Percentiles rank a stretch among this genome's conserved stretches.
These are phyloP conservation scores for Betula pendula DNA, from an alignment of 306 rosid genomes.

Conservation along the genomic window DNA sequence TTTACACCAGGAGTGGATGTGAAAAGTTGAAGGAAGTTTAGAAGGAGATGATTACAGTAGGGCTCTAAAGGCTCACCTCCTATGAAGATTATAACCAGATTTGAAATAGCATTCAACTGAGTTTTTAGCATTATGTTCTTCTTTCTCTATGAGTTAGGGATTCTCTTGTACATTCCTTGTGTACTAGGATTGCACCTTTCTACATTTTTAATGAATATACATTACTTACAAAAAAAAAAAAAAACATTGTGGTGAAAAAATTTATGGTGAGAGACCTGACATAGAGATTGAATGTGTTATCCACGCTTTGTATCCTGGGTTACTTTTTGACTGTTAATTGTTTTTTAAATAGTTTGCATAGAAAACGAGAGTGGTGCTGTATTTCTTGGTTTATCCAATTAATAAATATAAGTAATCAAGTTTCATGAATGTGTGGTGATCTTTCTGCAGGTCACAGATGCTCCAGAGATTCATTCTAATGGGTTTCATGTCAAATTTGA, in stretches of 20 bases:
- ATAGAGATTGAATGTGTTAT: not conserved
- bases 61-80: not conserved
- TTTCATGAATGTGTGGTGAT: slow-evolving; percentile 27
- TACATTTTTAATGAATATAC: too few species aligned
- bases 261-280: not conserved
- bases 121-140: too few species aligned
- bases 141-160: too few species aligned
- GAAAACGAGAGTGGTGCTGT: not conserved
- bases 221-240: too few species aligned
- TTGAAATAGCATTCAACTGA: not conserved
- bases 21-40: not conserved
- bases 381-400: not conserved
- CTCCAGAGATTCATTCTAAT: slow-evolving; percentile 97
- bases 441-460: slow-evolving; percentile 81
- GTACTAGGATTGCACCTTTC: too few species aligned
- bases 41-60: not conserved
- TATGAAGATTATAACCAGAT: not conserved
- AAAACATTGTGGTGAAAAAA: not conserved
- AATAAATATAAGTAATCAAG: slow-evolving; percentile 6
- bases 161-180: too few species aligned
- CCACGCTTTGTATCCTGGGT: not conserved
- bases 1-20: not conserved
- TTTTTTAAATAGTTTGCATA: not conserved
- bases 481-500: slow-evolving; percentile 97
- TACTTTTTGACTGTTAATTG: not conserved